Conservation (phyloP, 768 basidiomycete species). For the Trametes sanguinea region DNA sequence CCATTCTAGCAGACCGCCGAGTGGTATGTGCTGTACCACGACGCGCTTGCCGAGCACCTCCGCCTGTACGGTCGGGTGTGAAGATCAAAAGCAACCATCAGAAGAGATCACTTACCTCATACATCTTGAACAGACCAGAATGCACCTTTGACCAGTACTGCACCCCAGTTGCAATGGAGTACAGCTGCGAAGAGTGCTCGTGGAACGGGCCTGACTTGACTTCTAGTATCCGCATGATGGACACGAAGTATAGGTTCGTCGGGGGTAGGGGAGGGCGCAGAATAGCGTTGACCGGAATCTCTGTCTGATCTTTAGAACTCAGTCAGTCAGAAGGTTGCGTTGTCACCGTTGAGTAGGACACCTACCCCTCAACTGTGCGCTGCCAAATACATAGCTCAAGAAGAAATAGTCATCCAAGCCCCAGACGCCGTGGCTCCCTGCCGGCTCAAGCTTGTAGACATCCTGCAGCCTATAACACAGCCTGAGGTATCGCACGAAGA, state of each 20-base stretch:
- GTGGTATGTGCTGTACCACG: conserved; percentile 92
- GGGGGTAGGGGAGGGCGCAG: conserved; percentile 57
- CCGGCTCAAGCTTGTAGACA: conserved; percentile 88
- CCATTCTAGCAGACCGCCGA: conserved; percentile 84
- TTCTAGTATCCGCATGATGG: conserved; percentile 73
- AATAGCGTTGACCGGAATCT: conserved; percentile 64
- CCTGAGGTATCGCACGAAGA: conserved; percentile 77
- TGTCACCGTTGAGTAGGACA: not conserved
- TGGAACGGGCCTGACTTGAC: conserved; percentile 88
- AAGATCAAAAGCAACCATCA: not conserved
- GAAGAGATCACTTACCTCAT: conserved; percentile 55
- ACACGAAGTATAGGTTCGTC: conserved; percentile 81
- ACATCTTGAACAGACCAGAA: conserved; percentile 93
- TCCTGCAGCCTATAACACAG: conserved; percentile 88
- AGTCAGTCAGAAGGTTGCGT: not conserved
- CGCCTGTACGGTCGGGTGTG: conserved; percentile 45
- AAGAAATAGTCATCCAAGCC: conserved; percentile 92
- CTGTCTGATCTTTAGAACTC: conserved; percentile 52
- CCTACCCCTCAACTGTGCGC: conserved; percentile 80
- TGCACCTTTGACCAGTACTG: conserved; percentile 92
- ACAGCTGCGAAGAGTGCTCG: conserved; percentile 88
- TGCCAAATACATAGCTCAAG: conserved; percentile 88
- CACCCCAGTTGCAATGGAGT: conserved; percentile 86
- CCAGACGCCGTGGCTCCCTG: conserved; percentile 98
- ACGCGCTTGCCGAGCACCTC: conserved; percentile 94